phyloP scores from a whole-genome alignment of 164 flowering plant species.

The Umbellularia californica region DNA sequence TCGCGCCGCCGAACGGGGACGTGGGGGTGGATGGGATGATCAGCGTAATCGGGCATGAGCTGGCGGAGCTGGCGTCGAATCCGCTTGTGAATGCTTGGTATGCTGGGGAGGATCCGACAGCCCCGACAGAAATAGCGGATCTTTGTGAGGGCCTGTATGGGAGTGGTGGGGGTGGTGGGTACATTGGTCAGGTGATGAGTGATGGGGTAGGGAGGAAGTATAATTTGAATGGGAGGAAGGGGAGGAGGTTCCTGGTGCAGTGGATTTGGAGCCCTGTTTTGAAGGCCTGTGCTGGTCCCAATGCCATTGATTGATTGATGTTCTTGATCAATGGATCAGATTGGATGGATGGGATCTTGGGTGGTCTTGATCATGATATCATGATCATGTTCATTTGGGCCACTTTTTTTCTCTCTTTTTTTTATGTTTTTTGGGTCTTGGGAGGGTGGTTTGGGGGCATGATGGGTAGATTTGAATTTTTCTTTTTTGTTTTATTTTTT shows the following conservation, averaged over 20 bases:
- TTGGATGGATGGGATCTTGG: too few relatives aligned
- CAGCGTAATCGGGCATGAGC: constrained; percentile 89
- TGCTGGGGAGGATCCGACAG: constrained; percentile 92
- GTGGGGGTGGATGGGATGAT: constrained; percentile 90
- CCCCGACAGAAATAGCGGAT: constrained; percentile 94
- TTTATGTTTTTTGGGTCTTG: background rate
- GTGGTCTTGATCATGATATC: background rate
- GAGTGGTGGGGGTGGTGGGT: constrained; percentile 94
- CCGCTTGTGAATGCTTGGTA: constrained; percentile 96
- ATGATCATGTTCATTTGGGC: background rate
- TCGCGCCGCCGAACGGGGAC: constrained; percentile 70
- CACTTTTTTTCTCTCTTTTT: background rate
- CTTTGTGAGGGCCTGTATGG: constrained; percentile 93
- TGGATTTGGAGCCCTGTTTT: constrained; percentile 86
- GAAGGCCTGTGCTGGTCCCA: constrained; percentile 88
- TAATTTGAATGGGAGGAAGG: constrained; percentile 64
- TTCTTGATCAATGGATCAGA: background rate
- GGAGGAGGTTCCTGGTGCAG: constrained; percentile 78
- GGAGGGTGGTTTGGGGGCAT: background rate
- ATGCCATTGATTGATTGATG: constrained; percentile 53
- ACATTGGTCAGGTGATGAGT: constrained; percentile 77
- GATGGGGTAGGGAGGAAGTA: constrained; percentile 59
- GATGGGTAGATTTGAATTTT: background rate
- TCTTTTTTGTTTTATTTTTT: background rate
- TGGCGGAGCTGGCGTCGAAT: constrained; percentile 83